These are phyloP conservation scores for Chenopodium album DNA, from an alignment of 148 eudicot species.

Conservation along the genomic window DNA sequence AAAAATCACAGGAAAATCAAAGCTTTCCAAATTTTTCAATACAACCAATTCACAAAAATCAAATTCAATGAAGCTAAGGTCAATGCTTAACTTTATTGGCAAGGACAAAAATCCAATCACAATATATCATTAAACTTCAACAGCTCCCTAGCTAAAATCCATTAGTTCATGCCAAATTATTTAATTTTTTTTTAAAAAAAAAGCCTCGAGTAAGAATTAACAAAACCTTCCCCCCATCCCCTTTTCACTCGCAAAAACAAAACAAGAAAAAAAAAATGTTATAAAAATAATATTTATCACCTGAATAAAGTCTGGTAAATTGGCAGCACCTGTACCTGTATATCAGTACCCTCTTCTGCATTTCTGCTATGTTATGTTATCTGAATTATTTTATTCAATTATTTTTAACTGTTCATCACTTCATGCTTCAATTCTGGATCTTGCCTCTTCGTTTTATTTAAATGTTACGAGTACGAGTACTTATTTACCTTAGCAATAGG, in stretches of 20 bases:
- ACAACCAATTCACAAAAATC: neutral
- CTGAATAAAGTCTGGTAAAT: neutral
- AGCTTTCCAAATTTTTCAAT: neutral
- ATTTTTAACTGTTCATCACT: neutral
- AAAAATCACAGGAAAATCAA: too few relatives aligned
- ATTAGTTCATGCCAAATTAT: neutral
- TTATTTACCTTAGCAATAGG: too few relatives aligned
- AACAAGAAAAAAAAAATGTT: neutral
- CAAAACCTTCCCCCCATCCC: neutral
- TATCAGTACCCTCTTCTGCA: neutral
- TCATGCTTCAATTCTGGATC: neutral
- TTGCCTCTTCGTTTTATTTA: neutral
- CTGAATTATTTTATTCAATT: neutral
- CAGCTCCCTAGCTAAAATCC: neutral
- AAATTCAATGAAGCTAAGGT: neutral
- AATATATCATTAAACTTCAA: neutral
- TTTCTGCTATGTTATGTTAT: neutral
- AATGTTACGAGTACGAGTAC: neutral
- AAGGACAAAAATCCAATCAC: neutral
- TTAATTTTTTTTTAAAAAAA: neutral
- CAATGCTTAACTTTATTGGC: neutral
- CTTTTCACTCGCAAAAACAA: neutral
- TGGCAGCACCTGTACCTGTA: neutral
- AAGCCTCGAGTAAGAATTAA: neutral
- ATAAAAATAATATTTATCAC: neutral